Evolutionary conservation across 768 basidiomycete genomes (phyloP), one percentile per base, ranked within the genome.

Genomic region (Lyophyllum atratum): DNA sequence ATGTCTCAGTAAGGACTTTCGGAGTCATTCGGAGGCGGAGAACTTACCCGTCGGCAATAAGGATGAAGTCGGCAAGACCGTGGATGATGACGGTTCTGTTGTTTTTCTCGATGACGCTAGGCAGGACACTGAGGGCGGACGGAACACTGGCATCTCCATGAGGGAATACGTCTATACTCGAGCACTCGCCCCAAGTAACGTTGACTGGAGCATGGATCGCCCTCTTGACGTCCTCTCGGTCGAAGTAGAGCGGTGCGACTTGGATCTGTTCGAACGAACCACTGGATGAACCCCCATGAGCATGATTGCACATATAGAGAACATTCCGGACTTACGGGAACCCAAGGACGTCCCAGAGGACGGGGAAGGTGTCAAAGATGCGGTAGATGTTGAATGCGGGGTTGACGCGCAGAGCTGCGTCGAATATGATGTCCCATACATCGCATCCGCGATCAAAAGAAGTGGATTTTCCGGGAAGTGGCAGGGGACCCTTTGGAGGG

Each of bases 341-440:
- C n/a, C 89, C 89, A 28, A 91, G 85, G 5, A 90, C 88, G 58
- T 91, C 89, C 89, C 87, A 91, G 12, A 87, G 73, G 40, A 87
- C 76, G 0, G 89, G 90, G 70, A 75, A 89, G 61, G 83, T 88
- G 64, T 90, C 89, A 70, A 89, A 88, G 53, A 92, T 88, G 21
- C 86, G 81, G 66, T 92, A 92, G 7, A 90, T 78, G 61, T 92
- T 79, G 74, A 92, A 92, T 0, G 86, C 89, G 0, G 90, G 90
- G 63, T 92, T 91, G 60, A 88, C 71, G 3, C 70, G 51, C 21
- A 89, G 59, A 0, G 90, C 83, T 0, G 81, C 85, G 19, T 85
- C 69, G 64, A 88, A 84, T 52, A 92, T 85, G 33, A 75, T 70
- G 24, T 81, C 77, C 89, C 87, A 91, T 0, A 90, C 68, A 63